These are phyloP conservation scores for Trifolium fragiferum DNA, from an alignment of 306 rosid genomes.

Conservation along the genomic window DNA sequence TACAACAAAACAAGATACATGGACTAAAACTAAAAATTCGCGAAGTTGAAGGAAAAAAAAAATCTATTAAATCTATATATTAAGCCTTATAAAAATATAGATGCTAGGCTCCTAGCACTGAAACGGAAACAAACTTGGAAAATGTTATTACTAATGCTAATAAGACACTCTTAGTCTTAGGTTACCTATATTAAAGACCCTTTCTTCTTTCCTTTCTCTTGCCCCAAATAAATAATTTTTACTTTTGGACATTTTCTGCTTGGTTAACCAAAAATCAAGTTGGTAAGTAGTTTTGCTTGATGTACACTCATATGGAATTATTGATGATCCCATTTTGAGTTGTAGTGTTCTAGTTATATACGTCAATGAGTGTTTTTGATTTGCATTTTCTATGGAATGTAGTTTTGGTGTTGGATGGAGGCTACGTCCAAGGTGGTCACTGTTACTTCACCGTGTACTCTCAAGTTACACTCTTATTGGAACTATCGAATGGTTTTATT, in stretches of 20 bases:
- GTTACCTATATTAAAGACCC: slow-evolving; percentile 19
- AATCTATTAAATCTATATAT: too few relatives aligned
- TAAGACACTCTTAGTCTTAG: slow-evolving; percentile 24
- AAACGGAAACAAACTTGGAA: neutral
- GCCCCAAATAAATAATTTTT: slow-evolving; percentile 27
- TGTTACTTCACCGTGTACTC: neutral
- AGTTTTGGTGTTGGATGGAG: neutral
- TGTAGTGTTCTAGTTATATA: slow-evolving; percentile 32
- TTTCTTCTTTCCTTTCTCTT: neutral
- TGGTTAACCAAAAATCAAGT: slow-evolving; percentile 35
- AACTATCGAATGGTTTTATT: slow-evolving; percentile 35
- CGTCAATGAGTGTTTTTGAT: slow-evolving; percentile 18
- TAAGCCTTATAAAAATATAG: too few relatives aligned
- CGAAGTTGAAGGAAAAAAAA: too few relatives aligned
- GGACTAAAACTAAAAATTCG: too few relatives aligned
- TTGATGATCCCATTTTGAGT: slow-evolving; percentile 18
- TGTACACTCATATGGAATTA: neutral
- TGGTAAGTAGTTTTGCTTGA: slow-evolving; percentile 15
- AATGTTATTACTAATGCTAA: neutral
- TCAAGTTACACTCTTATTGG: neutral
- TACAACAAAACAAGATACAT: too few relatives aligned
- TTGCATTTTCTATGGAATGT: neutral
- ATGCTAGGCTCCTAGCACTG: neutral
- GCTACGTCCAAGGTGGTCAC: slow-evolving; percentile 17
- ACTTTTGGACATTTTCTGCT: slow-evolving; percentile 26